phyloP scores from a whole-genome alignment of 495 filamentous ascomycete genomes.

The Penicillium cosmopolitanum region DNA sequence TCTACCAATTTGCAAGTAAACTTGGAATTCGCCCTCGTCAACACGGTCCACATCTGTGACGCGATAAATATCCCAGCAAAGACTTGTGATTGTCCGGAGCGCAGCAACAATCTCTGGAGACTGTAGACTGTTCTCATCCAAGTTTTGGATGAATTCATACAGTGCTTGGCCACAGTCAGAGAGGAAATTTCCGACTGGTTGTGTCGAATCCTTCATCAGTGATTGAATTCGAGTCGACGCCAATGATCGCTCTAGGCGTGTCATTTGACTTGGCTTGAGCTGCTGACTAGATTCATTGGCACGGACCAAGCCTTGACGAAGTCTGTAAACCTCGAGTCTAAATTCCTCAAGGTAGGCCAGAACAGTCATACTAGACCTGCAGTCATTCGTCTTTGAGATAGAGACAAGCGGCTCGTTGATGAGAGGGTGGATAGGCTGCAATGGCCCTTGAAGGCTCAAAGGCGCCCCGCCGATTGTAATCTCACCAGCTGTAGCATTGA shows the following conservation, averaged over 20 bases:
- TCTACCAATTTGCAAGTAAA: conserved; percentile 53
- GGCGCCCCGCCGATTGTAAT: conserved; percentile 31
- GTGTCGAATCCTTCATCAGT: conserved; percentile 68
- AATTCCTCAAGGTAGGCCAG: conserved; percentile 46
- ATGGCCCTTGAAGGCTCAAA: conserved; percentile 34
- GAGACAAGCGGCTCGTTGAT: conserved; percentile 48
- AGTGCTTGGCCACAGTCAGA: conserved; percentile 45
- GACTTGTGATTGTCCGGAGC: conserved; percentile 52
- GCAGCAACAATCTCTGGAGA: conserved; percentile 33
- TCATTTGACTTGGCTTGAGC: conserved; percentile 65
- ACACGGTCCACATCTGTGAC: conserved; percentile 47
- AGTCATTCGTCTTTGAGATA: conserved; percentile 29
- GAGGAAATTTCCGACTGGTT: conserved; percentile 51
- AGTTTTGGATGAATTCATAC: conserved; percentile 42
- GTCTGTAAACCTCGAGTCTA: conserved; percentile 41
- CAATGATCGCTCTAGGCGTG: conserved; percentile 69
- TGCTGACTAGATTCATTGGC: conserved; percentile 42
- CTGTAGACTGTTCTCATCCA: conserved; percentile 34
- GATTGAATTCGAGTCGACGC: conserved; percentile 59
- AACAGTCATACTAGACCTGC: conserved; percentile 29
- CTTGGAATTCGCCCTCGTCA: conserved; percentile 59
- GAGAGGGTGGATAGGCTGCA: conserved; percentile 48
- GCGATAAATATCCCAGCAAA: conserved; percentile 61
- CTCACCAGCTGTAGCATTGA: conserved; percentile 29
- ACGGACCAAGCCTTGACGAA: conserved; percentile 38